Evolutionary conservation across 1,284 basidiomycete species (phyloP).

Genomic region (Jaminaea rosea): DNA sequence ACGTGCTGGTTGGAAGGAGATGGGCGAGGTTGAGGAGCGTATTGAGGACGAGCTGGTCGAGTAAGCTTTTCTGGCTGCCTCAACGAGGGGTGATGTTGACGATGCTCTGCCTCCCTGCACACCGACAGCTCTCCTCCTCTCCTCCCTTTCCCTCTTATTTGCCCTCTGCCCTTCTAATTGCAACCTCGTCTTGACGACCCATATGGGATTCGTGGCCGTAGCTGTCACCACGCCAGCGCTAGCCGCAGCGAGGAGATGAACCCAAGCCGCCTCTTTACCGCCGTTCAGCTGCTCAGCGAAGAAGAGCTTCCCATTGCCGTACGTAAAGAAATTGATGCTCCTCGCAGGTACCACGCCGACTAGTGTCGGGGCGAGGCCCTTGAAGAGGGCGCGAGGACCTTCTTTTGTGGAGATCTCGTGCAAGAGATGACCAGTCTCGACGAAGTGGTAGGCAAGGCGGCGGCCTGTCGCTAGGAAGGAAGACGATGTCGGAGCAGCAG

Average conservation of each 20-base stretch:
- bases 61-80: no score
- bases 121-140: constrained; percentile 2
- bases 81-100: background rate
- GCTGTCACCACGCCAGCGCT: constrained; percentile 72
- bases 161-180: constrained; percentile 65
- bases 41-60: background rate
- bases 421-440: constrained; percentile 83
- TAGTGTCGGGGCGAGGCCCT: constrained; percentile 84
- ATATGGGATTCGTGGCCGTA: constrained; percentile 90
- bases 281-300: constrained; percentile 72
- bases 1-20: constrained; percentile 20
- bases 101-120: constrained; percentile 6
- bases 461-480: constrained; percentile 40
- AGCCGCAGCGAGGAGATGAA: constrained; percentile 80
- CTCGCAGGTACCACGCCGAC: constrained; percentile 84
- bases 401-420: constrained; percentile 58
- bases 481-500: background rate
- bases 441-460: constrained; percentile 79
- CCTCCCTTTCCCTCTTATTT: constrained; percentile 4
- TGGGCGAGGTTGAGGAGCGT: background rate
- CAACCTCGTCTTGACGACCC: constrained; percentile 94
- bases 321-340: constrained; percentile 93
- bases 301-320: constrained; percentile 89
- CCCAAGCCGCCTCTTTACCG: constrained; percentile 70
- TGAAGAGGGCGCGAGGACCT: constrained; percentile 81